These are phyloP conservation scores for Tritrichomonas musculus DNA, from an alignment of 208 protist species.

Conservation along the genomic window DNA sequence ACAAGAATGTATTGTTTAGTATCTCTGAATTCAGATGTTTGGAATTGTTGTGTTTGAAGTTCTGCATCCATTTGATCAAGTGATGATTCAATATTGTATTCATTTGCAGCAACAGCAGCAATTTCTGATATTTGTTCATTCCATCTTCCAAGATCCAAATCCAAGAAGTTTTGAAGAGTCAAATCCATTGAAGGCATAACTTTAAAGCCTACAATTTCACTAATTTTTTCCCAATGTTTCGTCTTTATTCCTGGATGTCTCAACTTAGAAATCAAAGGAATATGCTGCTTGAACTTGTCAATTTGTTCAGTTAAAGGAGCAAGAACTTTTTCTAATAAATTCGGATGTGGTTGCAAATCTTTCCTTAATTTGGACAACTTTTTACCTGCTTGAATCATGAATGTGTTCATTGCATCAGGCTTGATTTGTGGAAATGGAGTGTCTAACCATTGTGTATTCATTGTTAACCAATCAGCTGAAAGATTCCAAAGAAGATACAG, in stretches of 20 bases:
- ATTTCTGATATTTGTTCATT: slow-evolving; percentile 74
- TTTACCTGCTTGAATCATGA: background rate
- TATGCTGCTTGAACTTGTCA: slow-evolving; percentile 79
- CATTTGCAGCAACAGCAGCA: slow-evolving; percentile 76
- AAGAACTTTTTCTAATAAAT: slow-evolving; percentile 3
- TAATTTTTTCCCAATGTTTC: slow-evolving; percentile 65
- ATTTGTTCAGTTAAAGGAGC: slow-evolving; percentile 56
- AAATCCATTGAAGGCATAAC: slow-evolving; percentile 42
- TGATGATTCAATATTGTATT: slow-evolving; percentile 84
- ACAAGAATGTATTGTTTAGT: slow-evolving; percentile 50
- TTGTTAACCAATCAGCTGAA: background rate
- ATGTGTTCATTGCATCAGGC: slow-evolving; percentile 12
- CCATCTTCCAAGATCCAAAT: slow-evolving; percentile 66
- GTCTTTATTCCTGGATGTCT: slow-evolving; percentile 66
- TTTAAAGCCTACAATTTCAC: slow-evolving; percentile 66
- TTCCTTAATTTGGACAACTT: background rate
- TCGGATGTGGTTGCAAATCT: background rate
- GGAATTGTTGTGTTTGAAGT: slow-evolving; percentile 41
- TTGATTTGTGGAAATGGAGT: slow-evolving; percentile 9
- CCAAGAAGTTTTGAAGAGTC: slow-evolving; percentile 70
- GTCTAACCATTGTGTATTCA: background rate
- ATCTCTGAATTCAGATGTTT: background rate
- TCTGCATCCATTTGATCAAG: slow-evolving; percentile 73
- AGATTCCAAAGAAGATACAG: background rate
- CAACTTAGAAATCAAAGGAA: slow-evolving; percentile 82